Conservation (phyloP, 2,329 filamentous ascomycete genomes). For the Helotiales sp. region DNA sequence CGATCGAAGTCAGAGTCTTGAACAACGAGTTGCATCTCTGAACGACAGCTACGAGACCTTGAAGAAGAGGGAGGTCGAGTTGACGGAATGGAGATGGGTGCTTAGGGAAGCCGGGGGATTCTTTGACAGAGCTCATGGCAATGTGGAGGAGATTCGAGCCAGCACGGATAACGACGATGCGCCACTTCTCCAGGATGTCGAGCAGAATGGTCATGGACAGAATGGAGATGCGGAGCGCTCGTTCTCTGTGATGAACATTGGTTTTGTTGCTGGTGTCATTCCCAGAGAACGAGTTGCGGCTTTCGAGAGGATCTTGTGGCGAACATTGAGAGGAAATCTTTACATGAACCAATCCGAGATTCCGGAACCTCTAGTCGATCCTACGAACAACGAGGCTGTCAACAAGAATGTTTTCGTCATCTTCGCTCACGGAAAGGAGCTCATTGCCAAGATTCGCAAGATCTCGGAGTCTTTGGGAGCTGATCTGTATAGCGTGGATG, state of each 20-base stretch:
- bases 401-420: slow-evolving; percentile 99
- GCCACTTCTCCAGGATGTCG: slow-evolving; percentile 87
- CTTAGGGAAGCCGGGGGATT: slow-evolving; percentile 94
- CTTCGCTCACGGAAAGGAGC: slow-evolving; percentile 97
- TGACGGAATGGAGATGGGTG: slow-evolving; percentile 99
- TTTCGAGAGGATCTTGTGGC: slow-evolving; percentile 97
- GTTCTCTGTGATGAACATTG: slow-evolving; percentile 98
- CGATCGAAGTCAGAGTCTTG: slow-evolving; percentile 87
- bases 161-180: slow-evolving; percentile 86
- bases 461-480: slow-evolving; percentile 97
- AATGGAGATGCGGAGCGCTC: slow-evolving; percentile 68
- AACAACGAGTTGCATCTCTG: slow-evolving; percentile 85
- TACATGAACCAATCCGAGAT: slow-evolving; percentile 99
- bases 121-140: slow-evolving; percentile 93
- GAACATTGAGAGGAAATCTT: slow-evolving; percentile 92
- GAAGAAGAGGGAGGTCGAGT: slow-evolving; percentile 95
- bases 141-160: slow-evolving; percentile 92
- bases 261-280: slow-evolving; percentile 96
- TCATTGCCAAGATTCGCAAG: slow-evolving; percentile 97
- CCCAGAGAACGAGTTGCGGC: slow-evolving; percentile 87
- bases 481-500: slow-evolving; percentile 93
- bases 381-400: slow-evolving; percentile 85
- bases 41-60: slow-evolving; percentile 99
- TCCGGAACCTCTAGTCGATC: slow-evolving; percentile 87
- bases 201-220: slow-evolving; percentile 74